Base-by-base conservation (phyloP, 2,329 filamentous ascomycete genomes). In the Trichophyton schoenleinii region DNA sequence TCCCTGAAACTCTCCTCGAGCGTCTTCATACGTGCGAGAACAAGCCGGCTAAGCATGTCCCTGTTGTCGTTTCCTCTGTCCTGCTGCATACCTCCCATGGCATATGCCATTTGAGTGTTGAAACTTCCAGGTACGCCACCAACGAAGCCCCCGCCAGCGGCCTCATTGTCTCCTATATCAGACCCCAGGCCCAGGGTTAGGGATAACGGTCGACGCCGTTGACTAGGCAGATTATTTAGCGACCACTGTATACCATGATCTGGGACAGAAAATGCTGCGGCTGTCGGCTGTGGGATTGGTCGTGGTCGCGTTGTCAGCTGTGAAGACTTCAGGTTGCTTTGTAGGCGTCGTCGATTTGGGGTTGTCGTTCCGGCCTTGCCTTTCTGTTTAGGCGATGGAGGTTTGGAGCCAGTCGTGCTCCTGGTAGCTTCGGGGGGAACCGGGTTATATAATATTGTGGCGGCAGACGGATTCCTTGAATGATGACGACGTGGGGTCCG, bases 1-100 rank as follows among this genome's bases (percentile, higher is more conserved):
- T 96, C 89, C 1, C 87, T 82, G 72, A 97, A 92, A 13, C 91
- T 87, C 73, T 95, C 90, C 71, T 97, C 91, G 1, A 97, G 80
- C 6, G 87, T 92, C 72, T 94, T 94, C 90, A 96, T 96, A 38
- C 90, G 81, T 7, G 90, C 89, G 53, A 96, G 78, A 74, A 96
- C 87, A 53, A 96, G 81, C 61, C 89, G 83, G 66, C 86, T 82
- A 69, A 87, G 85, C 81, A 91, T 87, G 46, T 88, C 83, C 69
- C 89, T 87, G 72, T 83, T 79, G 78, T 78, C 77, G 28, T 76
- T 76, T 9, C 55, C 52, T 5, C 28, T 70, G 59, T 63, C 71
- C 58, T 34, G 71, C 74, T 67, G 72, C 60, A 85, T 73, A 20
- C 82, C 83, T 13, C 85, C 85, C 58, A 84, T 82, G 0, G 86